Percentiles rank a stretch among this genome's conserved stretches.
Conservation (phyloP, 2,329 filamentous ascomycete species). For the Fusarium torreyae region DNA sequence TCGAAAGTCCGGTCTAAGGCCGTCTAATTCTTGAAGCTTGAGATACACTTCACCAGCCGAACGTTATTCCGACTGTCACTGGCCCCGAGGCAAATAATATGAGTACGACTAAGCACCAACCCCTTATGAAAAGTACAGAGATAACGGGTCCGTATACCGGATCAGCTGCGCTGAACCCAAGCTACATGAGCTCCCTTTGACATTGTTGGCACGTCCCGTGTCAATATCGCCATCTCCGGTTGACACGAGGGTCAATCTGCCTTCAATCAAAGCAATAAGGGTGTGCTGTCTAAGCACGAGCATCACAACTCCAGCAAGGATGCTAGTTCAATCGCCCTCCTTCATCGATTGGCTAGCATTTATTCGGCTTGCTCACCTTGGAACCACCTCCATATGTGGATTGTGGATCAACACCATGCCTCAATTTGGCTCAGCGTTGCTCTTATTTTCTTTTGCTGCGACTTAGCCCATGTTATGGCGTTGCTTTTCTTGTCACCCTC, state of each 20-base stretch:
- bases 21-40: slow-evolving; percentile 17
- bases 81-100: slow-evolving; percentile 22
- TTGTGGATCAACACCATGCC: slow-evolving; percentile 35
- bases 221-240: slow-evolving; percentile 47
- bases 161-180: slow-evolving; percentile 18
- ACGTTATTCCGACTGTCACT: slow-evolving; percentile 26
- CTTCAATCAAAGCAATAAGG: slow-evolving; percentile 30
- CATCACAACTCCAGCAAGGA: slow-evolving; percentile 33
- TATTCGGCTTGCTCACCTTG: slow-evolving; percentile 29
- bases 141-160: slow-evolving; percentile 27
- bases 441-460: slow-evolving; percentile 41
- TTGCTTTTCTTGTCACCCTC: slow-evolving; percentile 40
- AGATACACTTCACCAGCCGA: slow-evolving; percentile 19
- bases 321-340: slow-evolving; percentile 38
- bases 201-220: slow-evolving; percentile 45
- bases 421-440: slow-evolving; percentile 37
- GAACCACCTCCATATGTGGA: slow-evolving; percentile 45
- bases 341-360: slow-evolving; percentile 45
- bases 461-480: slow-evolving; percentile 18
- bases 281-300: slow-evolving; percentile 26
- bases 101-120: slow-evolving; percentile 28
- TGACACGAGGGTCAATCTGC: slow-evolving; percentile 42
- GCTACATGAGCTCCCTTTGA: slow-evolving; percentile 16
- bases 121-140: slow-evolving; percentile 18
- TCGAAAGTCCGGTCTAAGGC: slow-evolving; percentile 39